Percentiles rank a stretch among this genome's conserved stretches.
Conservation (phyloP, 1,284 basidiomycete species). For the Cryptococcus floricola region DNA sequence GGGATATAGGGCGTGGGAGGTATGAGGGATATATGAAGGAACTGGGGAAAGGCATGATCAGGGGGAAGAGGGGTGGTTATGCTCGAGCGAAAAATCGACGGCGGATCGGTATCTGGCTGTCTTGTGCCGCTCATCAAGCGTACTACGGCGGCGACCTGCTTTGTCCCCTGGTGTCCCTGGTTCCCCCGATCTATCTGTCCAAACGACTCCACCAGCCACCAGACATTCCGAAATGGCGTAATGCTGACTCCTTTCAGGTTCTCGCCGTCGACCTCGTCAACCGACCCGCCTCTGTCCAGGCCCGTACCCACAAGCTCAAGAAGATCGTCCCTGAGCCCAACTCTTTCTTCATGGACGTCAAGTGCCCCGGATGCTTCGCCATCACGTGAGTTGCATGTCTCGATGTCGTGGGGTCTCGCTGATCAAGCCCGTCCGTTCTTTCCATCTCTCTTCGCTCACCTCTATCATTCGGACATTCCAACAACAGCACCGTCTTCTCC, state of each 20-base stretch:
- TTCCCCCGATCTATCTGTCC: not conserved
- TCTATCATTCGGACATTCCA: too few relatives aligned
- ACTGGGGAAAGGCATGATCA: not conserved
- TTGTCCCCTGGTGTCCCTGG: not conserved
- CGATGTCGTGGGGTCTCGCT: not conserved
- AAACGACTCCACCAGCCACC: not conserved
- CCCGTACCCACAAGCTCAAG: conserved; percentile 97
- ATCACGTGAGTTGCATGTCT: conserved; percentile 43
- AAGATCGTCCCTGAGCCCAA: conserved; percentile 96
- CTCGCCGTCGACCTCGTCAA: conserved; percentile 98
- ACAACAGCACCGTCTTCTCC: conserved; percentile 49
- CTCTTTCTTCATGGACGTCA: conserved; percentile 99
- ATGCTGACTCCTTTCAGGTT: conserved; percentile 58
- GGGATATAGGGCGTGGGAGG: too few relatives aligned
- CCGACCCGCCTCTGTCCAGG: conserved; percentile 83
- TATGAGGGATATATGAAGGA: not conserved
- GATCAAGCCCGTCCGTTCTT: not conserved
- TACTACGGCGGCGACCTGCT: not conserved
- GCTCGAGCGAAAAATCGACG: not conserved
- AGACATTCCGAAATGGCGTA: not conserved
- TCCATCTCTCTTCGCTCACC: not conserved
- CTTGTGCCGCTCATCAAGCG: not conserved
- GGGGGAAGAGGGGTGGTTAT: not conserved
- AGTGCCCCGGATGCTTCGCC: conserved; percentile 80
- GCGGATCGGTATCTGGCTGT: not conserved